A percentile compares a stretch with the other conserved stretches of the same genome.
These are phyloP conservation scores for Carallia brachiata DNA, from an alignment of 345 rosid genomes.

Conservation along the genomic window DNA sequence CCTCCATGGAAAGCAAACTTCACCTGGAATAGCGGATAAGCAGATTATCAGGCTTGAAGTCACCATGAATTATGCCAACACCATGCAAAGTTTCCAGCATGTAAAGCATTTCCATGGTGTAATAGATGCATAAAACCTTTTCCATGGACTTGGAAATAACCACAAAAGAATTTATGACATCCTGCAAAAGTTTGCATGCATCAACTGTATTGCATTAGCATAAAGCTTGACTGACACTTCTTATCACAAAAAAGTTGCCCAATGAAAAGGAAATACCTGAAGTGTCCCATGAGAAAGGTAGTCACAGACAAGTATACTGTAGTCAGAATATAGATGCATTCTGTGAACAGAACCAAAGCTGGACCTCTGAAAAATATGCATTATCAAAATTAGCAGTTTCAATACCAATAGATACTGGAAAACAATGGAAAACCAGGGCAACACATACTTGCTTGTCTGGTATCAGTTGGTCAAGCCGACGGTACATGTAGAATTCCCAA, in stretches of 20 bases:
- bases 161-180: slow-evolving; percentile 76
- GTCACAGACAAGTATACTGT: slow-evolving; percentile 79
- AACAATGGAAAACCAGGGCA: slow-evolving; percentile 11
- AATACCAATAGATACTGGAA: slow-evolving; percentile 12
- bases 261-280: slow-evolving; percentile 44
- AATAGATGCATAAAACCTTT: slow-evolving; percentile 81
- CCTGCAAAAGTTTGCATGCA: slow-evolving; percentile 45
- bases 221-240: not conserved
- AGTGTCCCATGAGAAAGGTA: slow-evolving; percentile 85
- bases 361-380: slow-evolving; percentile 57
- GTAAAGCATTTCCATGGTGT: slow-evolving; percentile 83
- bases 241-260: not conserved
- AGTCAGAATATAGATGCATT: slow-evolving; percentile 67
- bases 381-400: slow-evolving; percentile 9
- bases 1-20: slow-evolving; percentile 8
- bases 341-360: slow-evolving; percentile 78
- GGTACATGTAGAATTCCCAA: slow-evolving; percentile 96
- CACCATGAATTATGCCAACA: slow-evolving; percentile 92
- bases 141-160: slow-evolving; percentile 83
- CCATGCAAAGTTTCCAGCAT: slow-evolving; percentile 85
- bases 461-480: slow-evolving; percentile 83
- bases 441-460: slow-evolving; percentile 54
- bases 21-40: slow-evolving; percentile 78
- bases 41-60: slow-evolving; percentile 94
- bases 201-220: slow-evolving; percentile 4